Base-by-base conservation (phyloP, 1,139 yeast genomes). In the Debaryomyces subglobosus region DNA sequence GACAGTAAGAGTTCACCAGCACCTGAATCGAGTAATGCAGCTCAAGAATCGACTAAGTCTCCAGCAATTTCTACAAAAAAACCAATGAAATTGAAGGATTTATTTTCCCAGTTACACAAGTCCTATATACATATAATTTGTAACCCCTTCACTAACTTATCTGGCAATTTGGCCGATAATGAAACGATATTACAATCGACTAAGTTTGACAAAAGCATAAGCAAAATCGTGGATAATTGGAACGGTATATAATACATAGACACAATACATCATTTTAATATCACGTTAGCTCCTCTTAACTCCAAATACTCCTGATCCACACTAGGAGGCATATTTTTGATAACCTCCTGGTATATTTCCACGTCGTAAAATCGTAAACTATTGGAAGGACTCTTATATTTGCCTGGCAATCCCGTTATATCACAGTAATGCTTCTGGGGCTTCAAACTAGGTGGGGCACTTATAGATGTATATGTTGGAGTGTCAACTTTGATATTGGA, bases 231-330 rank as follows among this genome's bases (percentile, higher is more conserved):
- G 27, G 55, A 53, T 4, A 48, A 47, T 5, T 75, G 76, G 72
- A 73, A 68, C 48, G 51, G 45, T 15, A 29, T 29, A 33, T 33
- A 46, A 27, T 27, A 16, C 7, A 12, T 29, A 35, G 34, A 45
- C 32, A 35, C 27, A 23, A 25, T 12, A 21, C 35, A 13, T 81
- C 59, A 75, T 60, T 75, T 85, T 63, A 92, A 75, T 7, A 92
- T 82, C 20, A 92, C 92, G 63, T 91, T 88, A 36, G 97, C 98
- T 42, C 90, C 91, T 57, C 99, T 78, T 54, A 94, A 73, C 57
- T 89, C 88, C 62, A 94, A 74, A 64, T 91, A 94, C 65, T 90
- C 96, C 68, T 94, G 98, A 68, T 94, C 98, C 16, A 88, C 89
- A 24, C 97, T 96, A 1, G 96, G 88, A 1, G 92, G 86, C 84